Conservation (phyloP, 805 yeast genomes). For the Candida orba region DNA sequence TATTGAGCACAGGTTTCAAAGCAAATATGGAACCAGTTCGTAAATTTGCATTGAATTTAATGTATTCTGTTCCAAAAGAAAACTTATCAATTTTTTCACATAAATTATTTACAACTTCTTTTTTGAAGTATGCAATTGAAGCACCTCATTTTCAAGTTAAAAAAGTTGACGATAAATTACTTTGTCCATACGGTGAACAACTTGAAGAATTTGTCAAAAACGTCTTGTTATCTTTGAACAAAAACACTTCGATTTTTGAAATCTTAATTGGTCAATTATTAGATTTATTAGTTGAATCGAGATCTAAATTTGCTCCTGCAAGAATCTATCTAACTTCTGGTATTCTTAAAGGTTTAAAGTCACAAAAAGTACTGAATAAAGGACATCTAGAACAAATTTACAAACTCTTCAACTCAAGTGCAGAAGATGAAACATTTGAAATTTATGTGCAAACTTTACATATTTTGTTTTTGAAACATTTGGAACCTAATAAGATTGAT, state of each 20-base stretch:
- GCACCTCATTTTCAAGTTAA: conserved; percentile 54
- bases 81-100: conserved; percentile 41
- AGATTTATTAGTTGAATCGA: conserved; percentile 38
- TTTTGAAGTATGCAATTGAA: conserved; percentile 53
- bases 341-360: conserved; percentile 42
- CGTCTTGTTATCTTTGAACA: conserved; percentile 25
- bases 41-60: conserved; percentile 48
- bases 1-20: conserved; percentile 69
- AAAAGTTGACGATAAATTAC: conserved; percentile 22
- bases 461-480: conserved; percentile 37
- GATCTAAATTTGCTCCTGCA: conserved; percentile 61
- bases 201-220: conserved; percentile 39
- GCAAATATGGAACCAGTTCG: conserved; percentile 76
- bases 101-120: conserved; percentile 34
- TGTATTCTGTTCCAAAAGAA: conserved; percentile 43
- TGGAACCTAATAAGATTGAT: conserved; percentile 23
- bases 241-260: conserved; percentile 25
- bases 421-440: conserved; percentile 49
- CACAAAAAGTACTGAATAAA: conserved; percentile 16
- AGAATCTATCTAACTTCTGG: conserved; percentile 57
- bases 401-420: conserved; percentile 29
- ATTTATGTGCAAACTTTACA: conserved; percentile 44
- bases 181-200: conserved; percentile 54
- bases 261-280: conserved; percentile 29
- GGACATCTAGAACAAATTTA: conserved; percentile 26